Evolutionary conservation across 2,329 filamentous ascomycete genomes (phyloP), one percentile per base, ranked within the genome.

Genomic region (Leptographium lundbergii): DNA sequence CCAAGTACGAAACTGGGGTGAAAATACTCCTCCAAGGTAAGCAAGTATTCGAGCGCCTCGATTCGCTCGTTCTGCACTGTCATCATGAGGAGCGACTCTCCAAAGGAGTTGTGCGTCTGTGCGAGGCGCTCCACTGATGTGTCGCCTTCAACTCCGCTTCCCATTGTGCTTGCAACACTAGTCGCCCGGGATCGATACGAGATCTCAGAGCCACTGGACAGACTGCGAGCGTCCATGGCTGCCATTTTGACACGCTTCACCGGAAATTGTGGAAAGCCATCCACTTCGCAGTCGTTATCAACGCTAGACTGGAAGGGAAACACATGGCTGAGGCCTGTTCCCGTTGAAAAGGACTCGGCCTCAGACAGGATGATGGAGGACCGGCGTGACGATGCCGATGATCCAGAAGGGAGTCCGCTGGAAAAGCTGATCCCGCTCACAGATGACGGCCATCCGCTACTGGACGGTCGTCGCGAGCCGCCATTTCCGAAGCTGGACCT

Each of bases 11-110:
- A 78, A 0, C 82, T 74, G 1, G 84, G 70, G 0, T 90, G 80
- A 68, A 89, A 97, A 68, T 89, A 89, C 53, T 89, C 84, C 11
- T 83, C 77, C 48, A 96, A 74, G 19, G 84, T 86, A 6, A 99
- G 74, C 22, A 99, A 75, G 68, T 96, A 97, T 59, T 77, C 81
- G 45, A 99, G 70, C n/a, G 84, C 81, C 60, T 86, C 84, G 2
- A 84, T 78, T 65, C 88, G 86, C 59, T 83, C 82, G 61, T 85
- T 80, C 65, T 91, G 86, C 29, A 92, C 78, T 1, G 88, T 87
- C 87, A 92, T 91, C 89, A 92, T 92, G 17, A 82, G 79, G 9
- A 97, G 79, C 1, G 92, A 96, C 69, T 96, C 89, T 6, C 94
- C 94, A 47, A 77, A 76, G 0, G 78, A 75, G 66, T 86, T 78